Percentiles rank a stretch among this genome's conserved stretches.
These are phyloP conservation scores for Vanrija sp. DNA, from an alignment of 1,284 basidiomycete species.

Conservation along the genomic window DNA sequence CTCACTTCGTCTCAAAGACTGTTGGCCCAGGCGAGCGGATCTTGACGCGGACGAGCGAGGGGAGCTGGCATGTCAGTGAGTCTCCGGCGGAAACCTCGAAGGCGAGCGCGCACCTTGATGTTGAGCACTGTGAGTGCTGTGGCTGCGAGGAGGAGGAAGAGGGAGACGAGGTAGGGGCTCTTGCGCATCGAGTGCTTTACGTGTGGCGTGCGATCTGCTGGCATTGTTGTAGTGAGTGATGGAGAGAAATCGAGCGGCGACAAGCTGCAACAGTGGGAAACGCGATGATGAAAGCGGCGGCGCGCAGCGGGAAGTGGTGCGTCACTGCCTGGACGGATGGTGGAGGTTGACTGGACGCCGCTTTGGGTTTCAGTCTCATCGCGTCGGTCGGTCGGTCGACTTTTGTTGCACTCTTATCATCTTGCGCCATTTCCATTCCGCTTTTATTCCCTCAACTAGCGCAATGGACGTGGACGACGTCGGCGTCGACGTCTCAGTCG, in stretches of 20 bases:
- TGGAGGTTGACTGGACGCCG: too few relatives aligned
- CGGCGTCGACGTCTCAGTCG: not conserved
- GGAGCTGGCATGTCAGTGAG: slow-evolving; percentile 22
- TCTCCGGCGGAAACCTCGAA: not conserved
- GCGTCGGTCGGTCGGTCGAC: too few relatives aligned
- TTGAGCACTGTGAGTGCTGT: slow-evolving; percentile 43
- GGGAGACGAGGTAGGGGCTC: slow-evolving; percentile 43
- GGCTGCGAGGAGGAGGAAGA: slow-evolving; percentile 41
- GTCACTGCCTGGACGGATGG: too few relatives aligned
- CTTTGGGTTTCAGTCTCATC: too few relatives aligned
- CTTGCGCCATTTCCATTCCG: too few relatives aligned
- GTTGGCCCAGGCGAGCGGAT: slow-evolving; percentile 36
- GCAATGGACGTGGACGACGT: not conserved
- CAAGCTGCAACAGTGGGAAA: not conserved
- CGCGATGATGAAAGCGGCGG: not conserved
- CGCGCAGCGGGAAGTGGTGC: not conserved
- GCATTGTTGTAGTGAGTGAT: slow-evolving; percentile 5
- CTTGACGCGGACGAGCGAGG: slow-evolving; percentile 41
- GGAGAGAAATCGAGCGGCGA: slow-evolving; percentile 5
- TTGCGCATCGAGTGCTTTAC: slow-evolving; percentile 41
- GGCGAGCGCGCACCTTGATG: slow-evolving; percentile 38
- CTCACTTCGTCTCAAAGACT: slow-evolving; percentile 43
- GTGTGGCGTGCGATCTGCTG: not conserved
- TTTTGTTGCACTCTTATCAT: too few relatives aligned
- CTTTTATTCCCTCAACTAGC: not conserved